Evolutionary conservation across 1,139 yeast species (phyloP).

Genomic region (Candida albicans): DNA sequence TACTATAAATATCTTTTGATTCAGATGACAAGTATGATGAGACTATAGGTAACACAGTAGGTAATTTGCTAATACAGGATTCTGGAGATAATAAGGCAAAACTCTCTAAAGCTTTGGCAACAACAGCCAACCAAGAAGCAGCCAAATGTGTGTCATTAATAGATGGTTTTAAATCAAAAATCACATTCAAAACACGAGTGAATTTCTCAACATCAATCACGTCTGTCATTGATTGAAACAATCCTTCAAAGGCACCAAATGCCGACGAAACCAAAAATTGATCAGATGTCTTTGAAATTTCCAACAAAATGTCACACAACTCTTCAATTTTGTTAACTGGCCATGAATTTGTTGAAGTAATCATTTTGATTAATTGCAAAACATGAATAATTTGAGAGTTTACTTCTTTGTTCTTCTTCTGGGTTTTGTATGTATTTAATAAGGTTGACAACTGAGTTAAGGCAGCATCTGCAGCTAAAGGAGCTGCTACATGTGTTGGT

Average conservation of each 20-base stretch:
- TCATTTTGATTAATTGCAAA: constrained; percentile 68
- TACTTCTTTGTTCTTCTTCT: constrained; percentile 41
- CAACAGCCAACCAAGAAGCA: constrained; percentile 93
- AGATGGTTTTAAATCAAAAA: constrained; percentile 80
- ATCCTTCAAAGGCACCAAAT: constrained; percentile 81
- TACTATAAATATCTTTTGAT: constrained; percentile 61
- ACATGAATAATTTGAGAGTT: constrained; percentile 69
- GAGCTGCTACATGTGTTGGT: constrained; percentile 73
- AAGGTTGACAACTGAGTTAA: constrained; percentile 53
- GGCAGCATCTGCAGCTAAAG: constrained; percentile 67
- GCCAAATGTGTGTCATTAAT: constrained; percentile 80
- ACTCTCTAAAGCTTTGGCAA: constrained; percentile 81
- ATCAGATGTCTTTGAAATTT: constrained; percentile 78
- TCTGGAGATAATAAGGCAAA: constrained; percentile 62
- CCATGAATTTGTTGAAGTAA: constrained; percentile 80
- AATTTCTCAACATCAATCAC: constrained; percentile 64
- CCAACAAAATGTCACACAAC: constrained; percentile 73
- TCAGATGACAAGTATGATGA: constrained; percentile 67
- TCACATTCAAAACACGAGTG: constrained; percentile 61
- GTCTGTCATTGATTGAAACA: constrained; percentile 74
- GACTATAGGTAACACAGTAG: constrained; percentile 57
- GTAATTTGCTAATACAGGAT: constrained; percentile 56
- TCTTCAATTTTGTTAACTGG: constrained; percentile 68
- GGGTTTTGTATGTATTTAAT: constrained; percentile 23
- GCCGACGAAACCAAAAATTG: constrained; percentile 80